A percentile compares a stretch with the other conserved stretches of the same genome.
Conservation (phyloP, 2,329 filamentous ascomycete genomes). For the Botryosphaeria agaves region DNA sequence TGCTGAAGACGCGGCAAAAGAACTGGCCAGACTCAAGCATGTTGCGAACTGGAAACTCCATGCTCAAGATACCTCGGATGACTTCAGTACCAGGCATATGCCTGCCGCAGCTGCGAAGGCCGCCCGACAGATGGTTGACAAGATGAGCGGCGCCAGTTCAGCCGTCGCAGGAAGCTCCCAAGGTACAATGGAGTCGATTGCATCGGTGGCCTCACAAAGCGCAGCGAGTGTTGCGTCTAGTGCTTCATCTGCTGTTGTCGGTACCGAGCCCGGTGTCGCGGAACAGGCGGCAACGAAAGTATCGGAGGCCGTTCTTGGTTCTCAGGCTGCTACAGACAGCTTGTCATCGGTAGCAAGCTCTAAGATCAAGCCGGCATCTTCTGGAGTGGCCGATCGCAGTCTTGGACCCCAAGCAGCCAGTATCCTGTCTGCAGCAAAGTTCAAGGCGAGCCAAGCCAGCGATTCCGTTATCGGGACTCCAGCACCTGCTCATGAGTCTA, state of each 20-base stretch:
- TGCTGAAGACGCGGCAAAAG: conserved; percentile 61
- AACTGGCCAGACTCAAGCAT: conserved; percentile 66
- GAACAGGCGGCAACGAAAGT: conserved; percentile 18
- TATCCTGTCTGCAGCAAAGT: conserved; percentile 14
- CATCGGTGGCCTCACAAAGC: conserved; percentile 12
- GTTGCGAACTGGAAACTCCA: conserved; percentile 71
- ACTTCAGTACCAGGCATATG: conserved; percentile 56
- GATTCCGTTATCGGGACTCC: conserved; percentile 9
- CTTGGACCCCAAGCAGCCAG: conserved; percentile 14
- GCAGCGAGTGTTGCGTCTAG: conserved; percentile 5
- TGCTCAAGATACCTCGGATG: conserved; percentile 54
- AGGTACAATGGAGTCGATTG: conserved; percentile 17
- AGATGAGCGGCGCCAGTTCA: conserved; percentile 8
- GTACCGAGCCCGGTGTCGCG: conserved; percentile 5
- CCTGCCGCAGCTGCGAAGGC: conserved; percentile 34
- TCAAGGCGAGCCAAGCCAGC: conserved; percentile 12
- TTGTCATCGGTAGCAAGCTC: conserved; percentile 14
- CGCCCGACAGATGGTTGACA: conserved; percentile 18
- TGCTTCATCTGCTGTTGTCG: conserved; percentile 2
- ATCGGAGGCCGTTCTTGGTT: conserved; percentile 7
- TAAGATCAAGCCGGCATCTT: not conserved
- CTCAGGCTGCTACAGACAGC: conserved; percentile 7
- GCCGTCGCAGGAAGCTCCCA: conserved; percentile 14
- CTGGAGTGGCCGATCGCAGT: conserved; percentile 2
- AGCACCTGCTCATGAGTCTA: conserved; percentile 5